Conservation (phyloP, 805 yeast species). For the Saitoella complicata region DNA sequence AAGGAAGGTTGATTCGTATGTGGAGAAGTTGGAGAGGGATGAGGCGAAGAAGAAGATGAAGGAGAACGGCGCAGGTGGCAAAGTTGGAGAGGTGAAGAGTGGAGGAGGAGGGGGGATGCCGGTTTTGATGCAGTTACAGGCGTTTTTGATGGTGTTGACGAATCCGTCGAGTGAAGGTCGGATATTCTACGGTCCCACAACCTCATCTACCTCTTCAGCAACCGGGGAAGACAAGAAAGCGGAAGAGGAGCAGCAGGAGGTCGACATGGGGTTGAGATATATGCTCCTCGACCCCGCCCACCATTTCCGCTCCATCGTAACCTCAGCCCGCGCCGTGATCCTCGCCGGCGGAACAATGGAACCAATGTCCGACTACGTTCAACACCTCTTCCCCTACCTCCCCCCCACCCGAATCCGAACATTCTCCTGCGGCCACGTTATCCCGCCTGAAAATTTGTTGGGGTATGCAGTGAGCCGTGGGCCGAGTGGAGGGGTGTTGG, state of each 20-base stretch:
- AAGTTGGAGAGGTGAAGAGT: constrained; percentile 3
- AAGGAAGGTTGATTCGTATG: constrained; percentile 62
- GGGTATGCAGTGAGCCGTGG: constrained; percentile 36
- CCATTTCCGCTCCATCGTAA: constrained; percentile 47
- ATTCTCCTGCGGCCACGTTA: constrained; percentile 71
- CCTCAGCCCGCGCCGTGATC: constrained; percentile 50
- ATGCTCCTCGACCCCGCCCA: constrained; percentile 67
- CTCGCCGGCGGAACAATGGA: constrained; percentile 95
- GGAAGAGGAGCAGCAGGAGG: constrained; percentile 1
- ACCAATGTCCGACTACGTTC: constrained; percentile 51
- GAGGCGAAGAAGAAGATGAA: constrained; percentile 7
- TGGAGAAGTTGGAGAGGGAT: constrained; percentile 21
- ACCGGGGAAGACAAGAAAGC: too few species aligned
- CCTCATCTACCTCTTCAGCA: too few species aligned
- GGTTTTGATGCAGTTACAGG: constrained; percentile 44
- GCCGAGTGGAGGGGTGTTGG: constrained; percentile 24
- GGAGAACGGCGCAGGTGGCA: constrained; percentile 6
- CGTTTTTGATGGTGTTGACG: constrained; percentile 46
- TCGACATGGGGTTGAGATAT: constrained; percentile 34
- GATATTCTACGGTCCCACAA: constrained; percentile 47
- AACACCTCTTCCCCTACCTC: constrained; percentile 49
- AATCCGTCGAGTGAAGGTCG: constrained; percentile 72
- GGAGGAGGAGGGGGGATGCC: constrained; percentile 26
- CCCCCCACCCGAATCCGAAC: constrained; percentile 26
- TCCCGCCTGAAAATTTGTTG: constrained; percentile 50